Percentiles rank a stretch among this genome's conserved stretches.
phyloP scores from a whole-genome alignment of 2,329 filamentous ascomycete genomes.

The Apiospora kogelbergensis region DNA sequence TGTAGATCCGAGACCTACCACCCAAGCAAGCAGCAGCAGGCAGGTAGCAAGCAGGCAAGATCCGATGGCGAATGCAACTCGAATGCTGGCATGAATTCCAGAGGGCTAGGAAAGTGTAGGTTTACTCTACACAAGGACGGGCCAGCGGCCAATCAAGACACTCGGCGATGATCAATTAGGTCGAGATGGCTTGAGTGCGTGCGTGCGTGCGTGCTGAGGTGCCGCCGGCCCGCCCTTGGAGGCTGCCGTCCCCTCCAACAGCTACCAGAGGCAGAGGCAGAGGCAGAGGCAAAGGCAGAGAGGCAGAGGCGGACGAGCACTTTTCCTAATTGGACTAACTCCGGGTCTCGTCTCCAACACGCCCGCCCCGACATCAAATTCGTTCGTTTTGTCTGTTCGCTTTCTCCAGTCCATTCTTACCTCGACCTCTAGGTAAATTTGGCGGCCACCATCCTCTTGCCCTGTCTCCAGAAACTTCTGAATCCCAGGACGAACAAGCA shows the following conservation, averaged over 20 bases:
- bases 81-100: neutral
- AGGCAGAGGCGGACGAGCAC: neutral
- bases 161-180: neutral
- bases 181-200: neutral
- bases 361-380: neutral
- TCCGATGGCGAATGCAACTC: neutral
- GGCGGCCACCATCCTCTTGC: neutral
- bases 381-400: neutral
- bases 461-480: constrained; percentile 5
- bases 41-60: neutral
- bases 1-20: neutral
- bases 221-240: too few species aligned
- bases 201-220: too few species aligned
- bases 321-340: constrained; percentile 7
- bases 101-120: neutral
- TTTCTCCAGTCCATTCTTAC: neutral
- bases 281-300: neutral
- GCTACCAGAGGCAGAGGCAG: neutral
- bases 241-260: neutral
- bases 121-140: neutral
- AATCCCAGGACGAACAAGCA: neutral
- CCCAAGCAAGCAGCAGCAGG: neutral
- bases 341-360: neutral
- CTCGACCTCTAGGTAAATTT: neutral
- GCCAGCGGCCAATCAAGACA: neutral